Evolutionary conservation across 73 alveolate genomes (phyloP).

Genomic region (Paramecium sexaurelia): DNA sequence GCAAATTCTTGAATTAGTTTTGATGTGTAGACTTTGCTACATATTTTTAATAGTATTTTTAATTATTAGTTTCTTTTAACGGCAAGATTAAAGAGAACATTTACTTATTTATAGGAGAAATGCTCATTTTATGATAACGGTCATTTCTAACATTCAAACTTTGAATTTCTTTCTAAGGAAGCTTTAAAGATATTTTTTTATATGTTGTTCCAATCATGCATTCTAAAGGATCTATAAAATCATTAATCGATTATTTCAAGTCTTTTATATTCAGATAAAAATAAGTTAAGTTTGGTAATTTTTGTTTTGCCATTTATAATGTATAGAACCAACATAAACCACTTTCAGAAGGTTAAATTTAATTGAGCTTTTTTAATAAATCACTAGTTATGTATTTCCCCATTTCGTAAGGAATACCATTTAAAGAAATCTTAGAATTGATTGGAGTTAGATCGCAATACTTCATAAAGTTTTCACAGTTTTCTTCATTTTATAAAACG

Average conservation of each 20-base stretch:
- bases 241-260: background rate
- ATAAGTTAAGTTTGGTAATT: background rate
- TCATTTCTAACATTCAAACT: background rate
- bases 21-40: background rate
- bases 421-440: constrained; percentile 3
- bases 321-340: constrained; percentile 37
- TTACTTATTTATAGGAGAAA: background rate
- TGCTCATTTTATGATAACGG: background rate
- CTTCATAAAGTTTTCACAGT: constrained; percentile 23
- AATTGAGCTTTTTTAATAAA: background rate
- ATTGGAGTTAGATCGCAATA: background rate
- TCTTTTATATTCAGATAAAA: background rate
- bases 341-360: background rate
- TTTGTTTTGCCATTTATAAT: background rate
- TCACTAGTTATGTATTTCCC: background rate
- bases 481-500: background rate
- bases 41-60: background rate
- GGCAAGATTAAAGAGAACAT: background rate
- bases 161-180: background rate
- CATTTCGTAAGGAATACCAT: constrained; percentile 25
- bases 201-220: background rate
- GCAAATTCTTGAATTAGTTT: background rate
- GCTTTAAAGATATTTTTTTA: background rate
- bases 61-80: background rate
- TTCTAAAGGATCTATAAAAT: constrained; percentile 41